Base-by-base conservation (phyloP, 1,139 yeast species). In the Hemisphaericaspora xylofermentans region DNA sequence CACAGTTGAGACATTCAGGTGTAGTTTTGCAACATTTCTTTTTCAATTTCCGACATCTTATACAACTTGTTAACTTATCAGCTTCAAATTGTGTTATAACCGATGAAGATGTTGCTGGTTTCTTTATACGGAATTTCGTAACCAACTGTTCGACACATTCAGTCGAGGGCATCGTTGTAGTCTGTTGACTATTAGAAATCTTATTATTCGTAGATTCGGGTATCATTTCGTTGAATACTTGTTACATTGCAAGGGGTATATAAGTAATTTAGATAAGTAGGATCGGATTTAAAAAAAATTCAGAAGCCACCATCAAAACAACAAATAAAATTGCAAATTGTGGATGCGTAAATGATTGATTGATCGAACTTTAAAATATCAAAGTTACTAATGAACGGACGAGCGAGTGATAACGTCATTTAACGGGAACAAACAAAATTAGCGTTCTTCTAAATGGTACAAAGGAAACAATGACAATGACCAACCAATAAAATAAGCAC, bases 1-100 rank as follows among this genome's bases (percentile, higher is more conserved):
- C 44, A 49, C 82, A 77, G 46, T 71, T 72, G 8, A 49, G 42
- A 47, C 82, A 76, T n/a, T 52, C 60, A 0, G 80, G 79, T 2
- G 59, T 43, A 15, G 65, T 63, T 47, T 71, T 70, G 2, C 75
- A 61, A 51, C 82, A 77, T 48, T 71, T 73, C 53, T 74, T 75
- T 57, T 77, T 76, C 35, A 74, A 55, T 35, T 65, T 58, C 39
- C 80, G 39, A 40, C 58, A 54, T 24, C 48, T 30, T 6, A 44
- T 28, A 43, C 57, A 54, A 35, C 51, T 48, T 4, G 51, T 47
- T 22, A 43, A 36, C 34, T 45, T 45, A 6, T 39, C 12, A 12
- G 27, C 19, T 19, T 43, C 43, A 16, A 16, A 8, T 3, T 19
- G 24, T 29, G 19, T 21, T 14, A 10, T 25, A 3, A 15, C 21